Evolutionary conservation across 1,139 yeast genomes (phyloP).

Genomic region (Scheffersomyces titani): DNA sequence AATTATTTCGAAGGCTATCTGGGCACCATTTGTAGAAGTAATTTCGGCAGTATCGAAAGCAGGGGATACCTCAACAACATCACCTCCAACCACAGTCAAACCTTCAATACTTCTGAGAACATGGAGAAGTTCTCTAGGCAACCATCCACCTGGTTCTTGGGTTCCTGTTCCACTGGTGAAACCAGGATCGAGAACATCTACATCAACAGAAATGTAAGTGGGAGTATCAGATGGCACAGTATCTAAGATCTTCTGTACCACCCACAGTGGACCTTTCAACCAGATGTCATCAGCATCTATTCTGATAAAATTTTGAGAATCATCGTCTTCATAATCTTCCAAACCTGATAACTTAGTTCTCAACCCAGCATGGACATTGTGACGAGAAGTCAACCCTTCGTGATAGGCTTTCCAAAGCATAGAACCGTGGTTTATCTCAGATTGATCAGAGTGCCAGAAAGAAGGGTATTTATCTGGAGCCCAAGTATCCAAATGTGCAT

Average conservation of each 20-base stretch:
- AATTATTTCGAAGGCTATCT: conserved; percentile 66
- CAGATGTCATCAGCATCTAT: conserved; percentile 72
- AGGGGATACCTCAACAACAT: conserved; percentile 77
- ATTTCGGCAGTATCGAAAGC: conserved; percentile 72
- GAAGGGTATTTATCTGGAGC: conserved; percentile 66
- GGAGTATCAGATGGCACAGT: conserved; percentile 59
- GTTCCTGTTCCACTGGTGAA: conserved; percentile 85
- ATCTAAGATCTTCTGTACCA: conserved; percentile 50
- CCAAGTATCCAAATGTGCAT: conserved; percentile 83
- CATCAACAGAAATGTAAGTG: conserved; percentile 71
- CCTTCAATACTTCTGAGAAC: conserved; percentile 59
- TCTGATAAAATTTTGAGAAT: conserved; percentile 60
- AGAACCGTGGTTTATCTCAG: conserved; percentile 73
- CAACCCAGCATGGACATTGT: conserved; percentile 71
- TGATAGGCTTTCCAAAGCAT: conserved; percentile 78
- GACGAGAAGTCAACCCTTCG: conserved; percentile 60
- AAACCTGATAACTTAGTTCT: conserved; percentile 67
- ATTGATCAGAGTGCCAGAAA: conserved; percentile 67
- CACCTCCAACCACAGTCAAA: conserved; percentile 73
- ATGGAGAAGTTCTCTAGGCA: conserved; percentile 71
- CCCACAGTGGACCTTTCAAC: conserved; percentile 57
- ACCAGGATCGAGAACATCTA: conserved; percentile 81
- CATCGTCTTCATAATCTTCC: conserved; percentile 67
- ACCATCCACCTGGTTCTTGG: conserved; percentile 80
- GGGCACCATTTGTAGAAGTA: conserved; percentile 77